Evolutionary conservation across 441 rosid genomes (phyloP).

Genomic region (Gossypium schwendimanii): DNA sequence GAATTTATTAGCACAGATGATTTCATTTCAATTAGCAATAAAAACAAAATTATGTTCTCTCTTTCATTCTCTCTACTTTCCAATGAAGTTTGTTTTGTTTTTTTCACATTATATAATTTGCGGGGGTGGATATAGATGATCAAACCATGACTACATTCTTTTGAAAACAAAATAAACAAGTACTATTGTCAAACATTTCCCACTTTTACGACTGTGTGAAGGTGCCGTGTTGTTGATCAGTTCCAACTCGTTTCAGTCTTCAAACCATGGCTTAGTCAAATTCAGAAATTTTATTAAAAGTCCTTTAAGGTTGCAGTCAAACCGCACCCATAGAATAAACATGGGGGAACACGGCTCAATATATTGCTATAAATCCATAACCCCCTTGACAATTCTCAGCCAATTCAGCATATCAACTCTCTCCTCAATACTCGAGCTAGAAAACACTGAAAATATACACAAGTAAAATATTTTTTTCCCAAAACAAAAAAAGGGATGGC

Average conservation of each 20-base stretch:
- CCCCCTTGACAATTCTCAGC: background rate
- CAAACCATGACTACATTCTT: background rate
- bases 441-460: background rate
- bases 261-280: conserved; percentile 25
- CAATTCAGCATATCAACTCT: background rate
- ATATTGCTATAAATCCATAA: background rate
- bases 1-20: background rate
- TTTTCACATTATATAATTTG: background rate
- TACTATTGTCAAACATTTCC: background rate
- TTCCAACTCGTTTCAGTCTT: conserved; percentile 22
- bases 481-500: conserved; percentile 9
- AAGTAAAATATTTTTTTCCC: background rate
- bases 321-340: conserved; percentile 1
- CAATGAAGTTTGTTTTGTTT: background rate
- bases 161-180: background rate
- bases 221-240: conserved; percentile 30
- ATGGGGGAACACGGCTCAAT: background rate
- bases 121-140: background rate
- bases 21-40: background rate
- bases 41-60: background rate
- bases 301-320: conserved; percentile 9
- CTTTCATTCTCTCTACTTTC: background rate
- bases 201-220: conserved; percentile 16
- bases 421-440: background rate
- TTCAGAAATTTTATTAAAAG: background rate